Evolutionary conservation across 768 basidiomycete species (phyloP).

Genomic region (Galerina marginata): DNA sequence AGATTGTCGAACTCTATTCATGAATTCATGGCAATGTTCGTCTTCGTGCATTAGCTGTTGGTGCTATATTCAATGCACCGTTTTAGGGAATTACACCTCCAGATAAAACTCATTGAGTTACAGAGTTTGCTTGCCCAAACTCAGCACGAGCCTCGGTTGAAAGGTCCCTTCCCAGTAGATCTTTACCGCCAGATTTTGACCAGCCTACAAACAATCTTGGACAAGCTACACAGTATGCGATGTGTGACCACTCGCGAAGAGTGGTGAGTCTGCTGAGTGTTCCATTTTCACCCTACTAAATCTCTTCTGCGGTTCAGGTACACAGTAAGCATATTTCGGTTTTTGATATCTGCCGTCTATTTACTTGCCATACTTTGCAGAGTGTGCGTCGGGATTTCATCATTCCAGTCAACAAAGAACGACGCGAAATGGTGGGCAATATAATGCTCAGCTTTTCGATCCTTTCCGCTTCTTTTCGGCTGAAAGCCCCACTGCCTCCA

Average conservation of each 20-base stretch:
- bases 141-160: constrained; percentile 91
- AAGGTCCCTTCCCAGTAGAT: constrained; percentile 91
- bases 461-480: constrained; percentile 76
- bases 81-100: constrained; percentile 90
- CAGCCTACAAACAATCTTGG: constrained; percentile 84
- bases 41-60: constrained; percentile 11
- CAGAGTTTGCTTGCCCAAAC: constrained; percentile 88
- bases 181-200: constrained; percentile 85
- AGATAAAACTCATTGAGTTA: constrained; percentile 87
- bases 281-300: constrained; percentile 10
- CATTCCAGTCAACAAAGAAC: constrained; percentile 84
- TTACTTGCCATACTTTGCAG: constrained; percentile 41
- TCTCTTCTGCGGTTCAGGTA: constrained; percentile 52
- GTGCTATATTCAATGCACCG: not conserved
- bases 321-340: constrained; percentile 52
- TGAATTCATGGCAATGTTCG: constrained; percentile 93
- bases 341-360: not conserved
- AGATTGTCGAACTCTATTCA: constrained; percentile 68
- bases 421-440: constrained; percentile 94
- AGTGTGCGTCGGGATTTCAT: constrained; percentile 87
- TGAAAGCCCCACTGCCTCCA: constrained; percentile 94
- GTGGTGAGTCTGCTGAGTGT: constrained; percentile 59
- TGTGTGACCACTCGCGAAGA: constrained; percentile 96
- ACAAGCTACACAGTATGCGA: constrained; percentile 92
- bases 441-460: constrained; percentile 90